Conservation (phyloP, 805 yeast species). For the Candida sithepensis region DNA sequence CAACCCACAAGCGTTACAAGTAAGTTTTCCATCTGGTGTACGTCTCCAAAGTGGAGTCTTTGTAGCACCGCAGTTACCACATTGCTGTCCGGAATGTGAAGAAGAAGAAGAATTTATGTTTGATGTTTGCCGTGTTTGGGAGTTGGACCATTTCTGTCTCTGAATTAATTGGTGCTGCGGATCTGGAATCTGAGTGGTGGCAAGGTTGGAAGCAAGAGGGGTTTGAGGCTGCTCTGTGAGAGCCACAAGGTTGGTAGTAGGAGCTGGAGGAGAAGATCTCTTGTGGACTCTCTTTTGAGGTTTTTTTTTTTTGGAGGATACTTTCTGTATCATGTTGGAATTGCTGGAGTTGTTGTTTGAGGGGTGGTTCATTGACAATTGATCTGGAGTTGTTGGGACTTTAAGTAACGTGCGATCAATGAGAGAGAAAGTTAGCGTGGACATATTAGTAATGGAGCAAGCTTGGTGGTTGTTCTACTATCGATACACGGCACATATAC, state of each 20-base stretch:
- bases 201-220: too few relatives aligned
- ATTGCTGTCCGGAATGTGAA: conserved; percentile 31
- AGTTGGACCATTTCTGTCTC: background rate
- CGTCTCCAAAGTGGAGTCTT: conserved; percentile 60
- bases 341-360: too few relatives aligned
- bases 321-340: background rate
- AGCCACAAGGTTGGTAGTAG: background rate
- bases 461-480: background rate
- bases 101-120: too few relatives aligned
- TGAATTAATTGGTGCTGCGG: background rate
- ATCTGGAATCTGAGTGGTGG: too few relatives aligned
- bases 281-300: conserved; percentile 4
- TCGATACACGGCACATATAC: background rate
- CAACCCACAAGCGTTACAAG: conserved; percentile 60
- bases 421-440: background rate
- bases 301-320: background rate
- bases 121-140: too few relatives aligned
- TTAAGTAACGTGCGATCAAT: background rate
- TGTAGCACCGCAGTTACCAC: conserved; percentile 53
- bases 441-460: background rate
- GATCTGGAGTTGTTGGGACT: background rate
- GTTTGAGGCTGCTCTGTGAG: background rate
- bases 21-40: conserved; percentile 51
- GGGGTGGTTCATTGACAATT: background rate
- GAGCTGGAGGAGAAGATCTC: conserved; percentile 3